These are phyloP conservation scores for Tylopilus sp. DNA, from an alignment of 1,284 basidiomycete species.

Conservation along the genomic window DNA sequence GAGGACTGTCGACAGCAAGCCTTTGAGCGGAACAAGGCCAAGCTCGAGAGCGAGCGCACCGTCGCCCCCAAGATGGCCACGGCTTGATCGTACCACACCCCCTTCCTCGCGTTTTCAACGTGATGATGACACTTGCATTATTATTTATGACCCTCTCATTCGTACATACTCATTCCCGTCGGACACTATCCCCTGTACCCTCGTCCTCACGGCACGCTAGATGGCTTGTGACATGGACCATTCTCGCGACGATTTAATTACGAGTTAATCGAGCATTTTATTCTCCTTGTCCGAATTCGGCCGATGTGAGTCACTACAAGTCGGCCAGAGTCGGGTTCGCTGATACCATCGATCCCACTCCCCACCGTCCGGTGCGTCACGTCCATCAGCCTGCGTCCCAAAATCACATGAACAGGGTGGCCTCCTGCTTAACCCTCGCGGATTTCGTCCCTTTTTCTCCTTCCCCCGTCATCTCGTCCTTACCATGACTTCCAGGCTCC, in stretches of 20 bases:
- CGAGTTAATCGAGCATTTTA: constrained; percentile 15
- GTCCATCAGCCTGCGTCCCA: not conserved
- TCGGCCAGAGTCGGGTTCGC: no score
- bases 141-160: constrained; percentile 29
- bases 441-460: not conserved
- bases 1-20: constrained; percentile 80
- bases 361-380: constrained; percentile 7
- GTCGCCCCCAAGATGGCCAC: constrained; percentile 79
- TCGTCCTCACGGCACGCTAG: constrained; percentile 17
- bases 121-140: constrained; percentile 28
- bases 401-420: not conserved
- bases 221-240: constrained; percentile 18
- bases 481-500: constrained; percentile 51
- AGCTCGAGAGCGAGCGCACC: constrained; percentile 83
- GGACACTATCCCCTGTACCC: constrained; percentile 5
- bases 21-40: constrained; percentile 80
- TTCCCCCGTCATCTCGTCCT: constrained; percentile 7
- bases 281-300: constrained; percentile 1
- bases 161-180: constrained; percentile 17
- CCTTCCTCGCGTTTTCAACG: constrained; percentile 16
- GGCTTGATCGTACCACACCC: constrained; percentile 43
- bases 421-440: no score
- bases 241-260: constrained; percentile 14
- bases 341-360: not conserved
- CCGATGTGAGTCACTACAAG: not conserved